A percentile compares a stretch with the other conserved stretches of the same genome.
These are phyloP conservation scores for Fusarium papillatum DNA, from an alignment of 2,329 filamentous ascomycete species.

Conservation along the genomic window DNA sequence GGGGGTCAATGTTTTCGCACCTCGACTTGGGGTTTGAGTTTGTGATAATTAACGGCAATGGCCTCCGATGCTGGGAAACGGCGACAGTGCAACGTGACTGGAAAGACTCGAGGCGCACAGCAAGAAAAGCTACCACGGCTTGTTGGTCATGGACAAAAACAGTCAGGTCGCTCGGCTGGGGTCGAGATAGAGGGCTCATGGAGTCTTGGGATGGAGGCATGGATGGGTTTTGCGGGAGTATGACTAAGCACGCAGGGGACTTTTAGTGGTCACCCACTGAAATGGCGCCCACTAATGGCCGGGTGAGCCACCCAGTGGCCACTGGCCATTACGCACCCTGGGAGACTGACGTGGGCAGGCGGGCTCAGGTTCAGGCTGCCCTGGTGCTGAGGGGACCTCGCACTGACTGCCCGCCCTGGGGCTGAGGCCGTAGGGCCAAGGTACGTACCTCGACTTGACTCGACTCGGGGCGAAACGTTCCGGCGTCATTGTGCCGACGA, in stretches of 20 bases:
- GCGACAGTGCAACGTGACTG: slow-evolving; percentile 24
- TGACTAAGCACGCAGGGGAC: slow-evolving; percentile 22
- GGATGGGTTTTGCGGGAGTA: slow-evolving; percentile 41
- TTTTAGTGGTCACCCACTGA: slow-evolving; percentile 30
- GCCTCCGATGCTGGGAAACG: slow-evolving; percentile 26
- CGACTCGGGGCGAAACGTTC: slow-evolving; percentile 29
- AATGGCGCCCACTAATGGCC: slow-evolving; percentile 19
- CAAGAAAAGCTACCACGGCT: slow-evolving; percentile 29
- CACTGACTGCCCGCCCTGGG: not conserved
- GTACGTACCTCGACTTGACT: slow-evolving; percentile 31
- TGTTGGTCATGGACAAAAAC: slow-evolving; percentile 38
- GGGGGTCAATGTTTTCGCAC: slow-evolving; percentile 34
- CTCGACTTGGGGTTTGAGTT: slow-evolving; percentile 16
- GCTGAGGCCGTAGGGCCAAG: slow-evolving; percentile 10
- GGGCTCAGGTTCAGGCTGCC: not conserved
- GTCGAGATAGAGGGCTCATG: slow-evolving; percentile 44
- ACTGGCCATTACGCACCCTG: slow-evolving; percentile 38
- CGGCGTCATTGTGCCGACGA: slow-evolving; percentile 38
- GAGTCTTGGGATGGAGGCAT: slow-evolving; percentile 43
- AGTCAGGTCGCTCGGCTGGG: slow-evolving; percentile 30
- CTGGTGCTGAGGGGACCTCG: not conserved
- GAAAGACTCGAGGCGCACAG: slow-evolving; percentile 32
- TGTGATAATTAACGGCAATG: slow-evolving; percentile 36
- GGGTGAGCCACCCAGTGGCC: not conserved
- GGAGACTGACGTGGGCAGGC: slow-evolving; percentile 36